A percentile compares a stretch with the other conserved stretches of the same genome.
Conservation (phyloP, 768 basidiomycete genomes). For the Russula vinacea region DNA sequence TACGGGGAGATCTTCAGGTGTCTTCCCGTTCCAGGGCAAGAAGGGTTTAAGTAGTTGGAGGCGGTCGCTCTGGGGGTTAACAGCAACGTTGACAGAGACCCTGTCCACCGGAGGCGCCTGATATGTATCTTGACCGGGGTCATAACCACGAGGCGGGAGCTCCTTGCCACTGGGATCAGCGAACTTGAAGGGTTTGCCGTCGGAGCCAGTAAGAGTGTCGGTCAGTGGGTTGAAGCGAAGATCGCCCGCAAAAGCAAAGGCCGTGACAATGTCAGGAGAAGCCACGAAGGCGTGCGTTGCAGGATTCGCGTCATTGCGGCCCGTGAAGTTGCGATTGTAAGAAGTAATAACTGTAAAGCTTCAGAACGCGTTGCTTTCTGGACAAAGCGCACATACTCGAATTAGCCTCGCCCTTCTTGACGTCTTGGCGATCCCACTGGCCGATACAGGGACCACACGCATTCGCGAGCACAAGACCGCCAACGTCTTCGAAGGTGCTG, state of each 20-base stretch:
- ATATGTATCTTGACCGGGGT: constrained; percentile 96
- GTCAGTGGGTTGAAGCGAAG: constrained; percentile 97
- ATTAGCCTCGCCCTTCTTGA: constrained; percentile 95
- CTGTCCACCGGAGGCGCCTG: constrained; percentile 89
- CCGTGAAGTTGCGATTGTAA: constrained; percentile 99
- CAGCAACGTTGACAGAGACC: constrained; percentile 77
- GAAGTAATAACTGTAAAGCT: constrained; percentile 80
- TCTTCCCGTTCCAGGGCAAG: constrained; percentile 90
- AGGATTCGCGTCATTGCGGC: constrained; percentile 98
- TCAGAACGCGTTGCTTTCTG: background rate
- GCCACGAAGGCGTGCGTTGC: constrained; percentile 97
- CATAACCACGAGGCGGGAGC: constrained; percentile 93
- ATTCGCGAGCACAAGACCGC: constrained; percentile 93
- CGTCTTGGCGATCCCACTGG: constrained; percentile 97
- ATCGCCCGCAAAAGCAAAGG: constrained; percentile 90
- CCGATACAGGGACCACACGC: constrained; percentile 99
- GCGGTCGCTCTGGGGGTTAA: constrained; percentile 81
- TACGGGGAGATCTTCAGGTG: constrained; percentile 81
- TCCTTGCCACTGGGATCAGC: constrained; percentile 86
- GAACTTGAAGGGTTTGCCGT: constrained; percentile 98
- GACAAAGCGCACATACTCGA: constrained; percentile 61
- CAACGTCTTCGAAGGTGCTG: constrained; percentile 77
- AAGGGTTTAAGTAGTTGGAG: constrained; percentile 90
- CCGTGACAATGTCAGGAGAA: constrained; percentile 93
- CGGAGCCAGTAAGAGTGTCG: constrained; percentile 80